Conservation (phyloP, 179 eudicot genomes). For the Monotropa hypopitys region DNA sequence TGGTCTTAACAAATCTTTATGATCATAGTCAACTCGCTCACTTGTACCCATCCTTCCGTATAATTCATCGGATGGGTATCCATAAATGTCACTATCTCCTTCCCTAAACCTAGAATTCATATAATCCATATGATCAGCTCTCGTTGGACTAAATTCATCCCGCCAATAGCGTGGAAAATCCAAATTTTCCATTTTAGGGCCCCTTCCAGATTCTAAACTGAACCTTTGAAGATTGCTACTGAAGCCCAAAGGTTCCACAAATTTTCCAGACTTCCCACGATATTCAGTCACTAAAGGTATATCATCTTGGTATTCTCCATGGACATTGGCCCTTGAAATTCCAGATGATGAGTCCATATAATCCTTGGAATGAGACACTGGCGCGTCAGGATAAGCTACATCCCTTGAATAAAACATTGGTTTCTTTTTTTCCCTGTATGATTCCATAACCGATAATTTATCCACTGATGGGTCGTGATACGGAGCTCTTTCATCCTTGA, state of each 20-base stretch:
- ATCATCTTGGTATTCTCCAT: conserved; percentile 14
- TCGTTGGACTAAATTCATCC: conserved; percentile 17
- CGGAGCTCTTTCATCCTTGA: conserved; percentile 19
- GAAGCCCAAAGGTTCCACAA: conserved; percentile 12
- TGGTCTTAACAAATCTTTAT: conserved; percentile 16
- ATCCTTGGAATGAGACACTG: conserved; percentile 19
- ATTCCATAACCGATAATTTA: conserved; percentile 12
- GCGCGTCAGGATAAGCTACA: conserved; percentile 8
- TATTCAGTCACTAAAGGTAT: conserved; percentile 12
- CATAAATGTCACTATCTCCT: conserved; percentile 16
- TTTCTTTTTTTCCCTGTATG: conserved; percentile 20
- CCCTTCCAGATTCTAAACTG: conserved; percentile 15
- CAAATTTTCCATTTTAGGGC: conserved; percentile 13
- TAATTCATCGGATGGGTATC: conserved; percentile 14
- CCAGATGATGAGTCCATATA: conserved; percentile 20
- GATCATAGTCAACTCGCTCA: conserved; percentile 17
- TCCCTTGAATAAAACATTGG: conserved; percentile 17
- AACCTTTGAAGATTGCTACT: conserved; percentile 18
- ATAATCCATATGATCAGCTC: conserved; percentile 20
- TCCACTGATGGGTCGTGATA: conserved; percentile 15
- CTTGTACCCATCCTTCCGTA: conserved; percentile 11
- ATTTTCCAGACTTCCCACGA: conserved; percentile 15
- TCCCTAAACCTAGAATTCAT: conserved; percentile 12
- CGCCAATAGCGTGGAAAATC: conserved; percentile 12
- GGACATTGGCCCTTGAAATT: conserved; percentile 15